Conservation (phyloP, 257 asterid species). For the Solanum virginianum region DNA sequence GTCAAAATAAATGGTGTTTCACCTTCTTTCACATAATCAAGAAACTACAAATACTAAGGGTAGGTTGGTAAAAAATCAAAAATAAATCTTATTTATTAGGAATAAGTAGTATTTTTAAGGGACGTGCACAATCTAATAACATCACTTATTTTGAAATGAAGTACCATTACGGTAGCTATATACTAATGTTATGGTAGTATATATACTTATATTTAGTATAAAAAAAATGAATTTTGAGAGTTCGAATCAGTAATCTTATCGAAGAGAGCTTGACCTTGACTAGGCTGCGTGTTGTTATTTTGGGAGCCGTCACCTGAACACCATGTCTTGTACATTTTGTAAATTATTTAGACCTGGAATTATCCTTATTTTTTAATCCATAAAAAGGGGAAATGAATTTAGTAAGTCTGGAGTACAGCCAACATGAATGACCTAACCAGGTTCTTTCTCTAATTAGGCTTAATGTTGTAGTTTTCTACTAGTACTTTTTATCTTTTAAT, state of each 20-base stretch:
- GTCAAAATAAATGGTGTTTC: background rate
- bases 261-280: background rate
- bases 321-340: background rate
- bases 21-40: no score
- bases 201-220: no score
- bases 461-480: background rate
- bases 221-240: background rate
- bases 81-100: background rate
- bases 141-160: no score
- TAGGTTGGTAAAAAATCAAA: no score
- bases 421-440: background rate
- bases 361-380: background rate
- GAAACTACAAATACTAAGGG: no score
- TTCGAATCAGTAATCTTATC: background rate
- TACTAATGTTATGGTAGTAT: no score
- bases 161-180: no score
- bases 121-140: no score
- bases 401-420: background rate
- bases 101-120: no score
- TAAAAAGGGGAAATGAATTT: background rate
- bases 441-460: background rate
- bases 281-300: no score
- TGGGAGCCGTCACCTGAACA: background rate
- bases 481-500: background rate
- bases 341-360: background rate